phyloP scores from a whole-genome alignment of 768 basidiomycete species.

The Coprinopsis sp. region DNA sequence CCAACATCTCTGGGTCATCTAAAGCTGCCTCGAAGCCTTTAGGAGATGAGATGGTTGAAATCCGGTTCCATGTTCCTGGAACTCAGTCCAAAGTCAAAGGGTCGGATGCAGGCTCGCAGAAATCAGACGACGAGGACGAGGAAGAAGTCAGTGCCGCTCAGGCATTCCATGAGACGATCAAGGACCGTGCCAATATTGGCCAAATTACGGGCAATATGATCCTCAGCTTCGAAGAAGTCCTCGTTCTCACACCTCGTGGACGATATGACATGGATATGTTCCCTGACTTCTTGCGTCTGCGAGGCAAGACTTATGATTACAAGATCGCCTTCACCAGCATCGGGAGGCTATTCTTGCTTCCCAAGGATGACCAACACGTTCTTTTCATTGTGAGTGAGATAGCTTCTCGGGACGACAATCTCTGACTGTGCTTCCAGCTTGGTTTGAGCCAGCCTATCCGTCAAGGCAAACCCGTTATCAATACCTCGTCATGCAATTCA shows the following conservation, averaged over 20 bases:
- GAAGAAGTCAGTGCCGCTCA: slow-evolving; percentile 90
- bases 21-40: slow-evolving; percentile 34
- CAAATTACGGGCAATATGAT: slow-evolving; percentile 89
- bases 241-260: slow-evolving; percentile 93
- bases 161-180: slow-evolving; percentile 93
- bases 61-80: slow-evolving; percentile 94
- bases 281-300: slow-evolving; percentile 85
- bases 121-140: slow-evolving; percentile 62
- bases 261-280: slow-evolving; percentile 99
- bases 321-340: slow-evolving; percentile 90
- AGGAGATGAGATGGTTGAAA: slow-evolving; percentile 91
- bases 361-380: slow-evolving; percentile 95
- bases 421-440: slow-evolving; percentile 45
- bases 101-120: slow-evolving; percentile 72
- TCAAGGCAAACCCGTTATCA: slow-evolving; percentile 99
- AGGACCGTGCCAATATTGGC: slow-evolving; percentile 93
- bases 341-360: slow-evolving; percentile 84
- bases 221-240: slow-evolving; percentile 90
- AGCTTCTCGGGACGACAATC: not conserved
- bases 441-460: slow-evolving; percentile 90
- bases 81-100: slow-evolving; percentile 53
- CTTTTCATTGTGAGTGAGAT: slow-evolving; percentile 78
- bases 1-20: slow-evolving; percentile 38
- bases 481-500: slow-evolving; percentile 97
- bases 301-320: slow-evolving; percentile 99